A percentile compares a stretch with the other conserved stretches of the same genome.
phyloP scores from a whole-genome alignment of 1,284 basidiomycete genomes.

The Marasmius oreades region DNA sequence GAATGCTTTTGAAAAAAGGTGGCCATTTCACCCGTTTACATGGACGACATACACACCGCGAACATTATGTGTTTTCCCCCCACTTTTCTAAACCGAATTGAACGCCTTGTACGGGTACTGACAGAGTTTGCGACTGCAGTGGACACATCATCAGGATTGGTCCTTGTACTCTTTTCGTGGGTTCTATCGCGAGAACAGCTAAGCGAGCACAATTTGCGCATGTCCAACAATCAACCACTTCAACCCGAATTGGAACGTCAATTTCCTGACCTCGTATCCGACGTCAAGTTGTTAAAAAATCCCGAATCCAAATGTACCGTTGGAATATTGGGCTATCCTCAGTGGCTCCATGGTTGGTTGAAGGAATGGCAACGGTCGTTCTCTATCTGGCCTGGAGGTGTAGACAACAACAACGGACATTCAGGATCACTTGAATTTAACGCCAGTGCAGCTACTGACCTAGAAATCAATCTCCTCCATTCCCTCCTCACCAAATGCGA shows the following conservation, averaged over 20 bases:
- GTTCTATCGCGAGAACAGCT: slow-evolving; percentile 20
- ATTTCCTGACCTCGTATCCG: background rate
- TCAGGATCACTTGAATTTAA: too few relatives aligned
- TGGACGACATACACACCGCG: slow-evolving; percentile 42
- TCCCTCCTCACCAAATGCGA: slow-evolving; percentile 42
- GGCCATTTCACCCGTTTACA: slow-evolving; percentile 41
- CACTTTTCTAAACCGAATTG: background rate
- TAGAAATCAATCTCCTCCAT: slow-evolving; percentile 44
- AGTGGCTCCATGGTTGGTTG: slow-evolving; percentile 34
- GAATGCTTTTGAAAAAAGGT: slow-evolving; percentile 34
- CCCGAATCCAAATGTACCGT: slow-evolving; percentile 28
- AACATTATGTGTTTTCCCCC: slow-evolving; percentile 16
- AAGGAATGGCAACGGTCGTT: slow-evolving; percentile 23
- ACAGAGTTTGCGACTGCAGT: background rate
- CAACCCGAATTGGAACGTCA: background rate
- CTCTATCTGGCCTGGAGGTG: slow-evolving; percentile 32
- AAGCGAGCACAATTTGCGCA: background rate
- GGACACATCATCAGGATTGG: slow-evolving; percentile 20
- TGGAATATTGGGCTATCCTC: slow-evolving; percentile 43
- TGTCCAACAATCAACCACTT: background rate
- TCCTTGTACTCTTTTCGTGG: slow-evolving; percentile 49
- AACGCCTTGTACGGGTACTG: background rate
- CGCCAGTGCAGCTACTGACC: background rate
- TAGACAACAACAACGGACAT: background rate
- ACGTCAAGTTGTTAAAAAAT: background rate